Evolutionary conservation across 345 rosid genomes (phyloP).

Genomic region (Psidium guajava): DNA sequence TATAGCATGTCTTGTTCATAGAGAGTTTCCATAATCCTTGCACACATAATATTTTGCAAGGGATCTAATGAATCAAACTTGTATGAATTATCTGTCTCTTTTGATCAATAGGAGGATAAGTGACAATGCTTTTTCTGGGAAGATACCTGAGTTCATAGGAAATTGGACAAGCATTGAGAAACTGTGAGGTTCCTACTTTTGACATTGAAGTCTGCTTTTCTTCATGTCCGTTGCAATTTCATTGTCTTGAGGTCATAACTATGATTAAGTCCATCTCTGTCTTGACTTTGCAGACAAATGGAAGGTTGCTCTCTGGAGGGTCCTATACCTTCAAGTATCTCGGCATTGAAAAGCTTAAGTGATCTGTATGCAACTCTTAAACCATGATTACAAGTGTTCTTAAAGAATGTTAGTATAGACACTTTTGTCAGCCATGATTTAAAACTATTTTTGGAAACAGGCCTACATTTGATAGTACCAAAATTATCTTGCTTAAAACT

Average conservation of each 20-base stretch:
- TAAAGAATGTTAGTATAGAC: not conserved
- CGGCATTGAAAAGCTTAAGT: slow-evolving; percentile 42
- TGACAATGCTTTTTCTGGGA: slow-evolving; percentile 62
- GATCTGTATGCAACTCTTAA: slow-evolving; percentile 51
- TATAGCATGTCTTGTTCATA: not conserved
- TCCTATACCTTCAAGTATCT: slow-evolving; percentile 65
- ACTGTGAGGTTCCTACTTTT: slow-evolving; percentile 36
- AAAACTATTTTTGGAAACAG: not conserved
- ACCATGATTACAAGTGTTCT: not conserved
- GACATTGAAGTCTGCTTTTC: not conserved
- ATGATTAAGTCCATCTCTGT: not conserved
- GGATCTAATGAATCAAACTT: not conserved
- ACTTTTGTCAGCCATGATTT: not conserved
- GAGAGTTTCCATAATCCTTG: not conserved
- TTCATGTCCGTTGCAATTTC: not conserved
- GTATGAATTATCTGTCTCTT: not conserved
- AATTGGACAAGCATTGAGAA: slow-evolving; percentile 52
- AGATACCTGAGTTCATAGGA: slow-evolving; percentile 52
- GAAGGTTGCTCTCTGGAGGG: slow-evolving; percentile 72
- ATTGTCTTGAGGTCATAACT: not conserved
- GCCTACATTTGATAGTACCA: not conserved
- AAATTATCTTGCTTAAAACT: not conserved
- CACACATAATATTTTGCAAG: not conserved
- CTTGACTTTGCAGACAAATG: slow-evolving; percentile 43
- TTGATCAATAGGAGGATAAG: slow-evolving; percentile 50